Percentiles rank a stretch among this genome's conserved stretches.
Evolutionary conservation across 75 land plant species (phyloP).

Genomic region (Pseudotsuga menziesii): DNA sequence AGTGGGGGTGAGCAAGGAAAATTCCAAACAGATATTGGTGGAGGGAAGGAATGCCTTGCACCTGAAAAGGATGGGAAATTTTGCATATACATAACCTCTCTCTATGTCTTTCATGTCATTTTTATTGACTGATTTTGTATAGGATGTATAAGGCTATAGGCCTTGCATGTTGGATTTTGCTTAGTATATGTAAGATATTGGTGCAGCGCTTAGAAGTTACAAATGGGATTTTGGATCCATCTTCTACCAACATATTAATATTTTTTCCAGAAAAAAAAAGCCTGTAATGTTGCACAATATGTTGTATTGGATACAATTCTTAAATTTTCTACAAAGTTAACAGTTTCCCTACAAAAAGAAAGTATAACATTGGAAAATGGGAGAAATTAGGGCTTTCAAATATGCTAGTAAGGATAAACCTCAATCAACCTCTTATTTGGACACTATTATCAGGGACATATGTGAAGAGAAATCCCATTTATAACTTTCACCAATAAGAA

Average conservation of each 20-base stretch:
- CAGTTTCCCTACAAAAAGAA: neutral
- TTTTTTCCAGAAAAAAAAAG: neutral
- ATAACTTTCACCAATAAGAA: neutral
- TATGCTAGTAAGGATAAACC: neutral
- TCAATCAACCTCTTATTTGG: conserved; percentile 5
- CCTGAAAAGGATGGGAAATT: too few species aligned
- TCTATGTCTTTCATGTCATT: too few species aligned
- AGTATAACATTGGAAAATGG: neutral
- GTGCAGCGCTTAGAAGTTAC: too few species aligned
- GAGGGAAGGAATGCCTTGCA: too few species aligned
- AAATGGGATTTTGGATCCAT: too few species aligned
- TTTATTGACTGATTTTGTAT: too few species aligned
- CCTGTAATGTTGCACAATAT: neutral
- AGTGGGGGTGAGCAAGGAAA: too few species aligned
- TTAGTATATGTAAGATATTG: too few species aligned
- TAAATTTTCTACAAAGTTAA: neutral
- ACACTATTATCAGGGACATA: neutral
- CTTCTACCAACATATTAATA: neutral
- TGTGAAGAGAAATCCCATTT: neutral
- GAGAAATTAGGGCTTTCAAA: neutral
- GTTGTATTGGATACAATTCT: neutral
- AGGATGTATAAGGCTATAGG: too few species aligned
- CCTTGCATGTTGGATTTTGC: too few species aligned
- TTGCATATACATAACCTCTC: too few species aligned
- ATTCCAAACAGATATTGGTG: too few species aligned